These are phyloP conservation scores for Hygrophorus russula DNA, from an alignment of 768 basidiomycete genomes.

Conservation along the genomic window DNA sequence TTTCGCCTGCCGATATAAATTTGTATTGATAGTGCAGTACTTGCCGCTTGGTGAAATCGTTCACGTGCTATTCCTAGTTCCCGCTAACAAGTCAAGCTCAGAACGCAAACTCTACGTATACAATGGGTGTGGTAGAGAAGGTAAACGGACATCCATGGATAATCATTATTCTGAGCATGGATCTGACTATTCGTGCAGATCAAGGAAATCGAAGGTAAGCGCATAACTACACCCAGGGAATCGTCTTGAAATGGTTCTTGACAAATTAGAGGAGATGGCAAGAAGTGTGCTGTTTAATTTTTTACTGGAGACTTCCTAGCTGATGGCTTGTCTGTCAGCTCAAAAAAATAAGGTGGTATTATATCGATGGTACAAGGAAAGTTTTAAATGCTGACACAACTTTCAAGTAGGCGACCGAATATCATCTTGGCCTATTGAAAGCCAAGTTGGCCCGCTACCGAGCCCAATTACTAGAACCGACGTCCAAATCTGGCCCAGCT, in stretches of 20 bases:
- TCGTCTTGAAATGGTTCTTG: neutral
- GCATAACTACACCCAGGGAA: neutral
- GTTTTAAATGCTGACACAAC: slow-evolving; percentile 4
- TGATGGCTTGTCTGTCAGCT: slow-evolving; percentile 29
- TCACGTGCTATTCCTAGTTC: no score
- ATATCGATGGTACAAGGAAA: neutral
- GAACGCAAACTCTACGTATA: neutral
- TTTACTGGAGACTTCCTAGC: neutral
- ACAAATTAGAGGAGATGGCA: slow-evolving; percentile 81
- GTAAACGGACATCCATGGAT: no score
- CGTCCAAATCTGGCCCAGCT: slow-evolving; percentile 67
- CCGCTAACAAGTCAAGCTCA: no score
- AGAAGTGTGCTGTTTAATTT: slow-evolving; percentile 53
- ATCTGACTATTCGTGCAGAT: slow-evolving; percentile 40
- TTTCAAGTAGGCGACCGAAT: slow-evolving; percentile 72
- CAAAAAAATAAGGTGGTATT: slow-evolving; percentile 87
- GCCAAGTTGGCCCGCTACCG: slow-evolving; percentile 93
- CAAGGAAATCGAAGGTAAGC: slow-evolving; percentile 89
- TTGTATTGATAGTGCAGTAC: no score
- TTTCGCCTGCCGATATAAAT: no score
- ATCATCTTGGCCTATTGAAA: slow-evolving; percentile 87
- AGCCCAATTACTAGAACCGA: slow-evolving; percentile 88
- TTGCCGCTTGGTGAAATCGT: no score
- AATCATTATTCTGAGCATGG: no score
- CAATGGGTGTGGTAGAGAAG: slow-evolving; percentile 94